phyloP scores from a whole-genome alignment of 495 filamentous ascomycete genomes.

The Penicillium ochrochloron region DNA sequence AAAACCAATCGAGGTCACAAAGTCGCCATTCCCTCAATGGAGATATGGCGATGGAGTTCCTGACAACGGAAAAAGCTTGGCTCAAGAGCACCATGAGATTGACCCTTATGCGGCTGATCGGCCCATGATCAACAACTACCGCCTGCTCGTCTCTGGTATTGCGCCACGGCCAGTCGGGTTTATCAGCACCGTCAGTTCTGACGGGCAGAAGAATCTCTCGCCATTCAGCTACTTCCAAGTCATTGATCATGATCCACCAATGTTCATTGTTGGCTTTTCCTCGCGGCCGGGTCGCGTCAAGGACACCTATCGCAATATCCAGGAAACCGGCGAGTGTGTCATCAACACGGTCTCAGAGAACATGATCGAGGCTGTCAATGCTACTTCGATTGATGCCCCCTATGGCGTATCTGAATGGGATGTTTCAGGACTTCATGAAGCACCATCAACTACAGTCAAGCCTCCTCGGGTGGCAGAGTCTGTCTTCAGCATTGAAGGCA shows the following conservation, averaged over 20 bases:
- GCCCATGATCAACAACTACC: conserved; percentile 76
- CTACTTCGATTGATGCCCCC: conserved; percentile 72
- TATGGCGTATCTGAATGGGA: conserved; percentile 79
- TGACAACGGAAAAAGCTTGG: conserved; percentile 49
- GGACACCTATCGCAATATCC: conserved; percentile 73
- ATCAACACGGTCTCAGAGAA: conserved; percentile 83
- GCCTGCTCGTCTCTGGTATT: conserved; percentile 81
- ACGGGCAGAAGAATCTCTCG: conserved; percentile 70
- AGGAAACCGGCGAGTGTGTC: conserved; percentile 66
- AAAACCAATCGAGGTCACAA: conserved; percentile 61
- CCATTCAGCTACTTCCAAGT: conserved; percentile 84
- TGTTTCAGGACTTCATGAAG: conserved; percentile 71
- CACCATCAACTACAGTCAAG: conserved; percentile 59
- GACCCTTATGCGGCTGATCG: conserved; percentile 75
- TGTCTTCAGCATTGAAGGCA: conserved; percentile 78
- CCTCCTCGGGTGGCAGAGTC: conserved; percentile 73
- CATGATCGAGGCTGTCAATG: conserved; percentile 85
- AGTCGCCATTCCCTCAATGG: conserved; percentile 75
- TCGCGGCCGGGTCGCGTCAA: conserved; percentile 60
- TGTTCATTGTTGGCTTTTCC: conserved; percentile 78
- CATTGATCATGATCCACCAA: conserved; percentile 82
- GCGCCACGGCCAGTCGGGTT: conserved; percentile 76
- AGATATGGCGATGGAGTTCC: conserved; percentile 71
- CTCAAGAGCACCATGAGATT: conserved; percentile 68
- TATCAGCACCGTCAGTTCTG: conserved; percentile 54